phyloP scores from a whole-genome alignment of 1,284 basidiomycete genomes.

The Phylloboletellus chloephorus region DNA sequence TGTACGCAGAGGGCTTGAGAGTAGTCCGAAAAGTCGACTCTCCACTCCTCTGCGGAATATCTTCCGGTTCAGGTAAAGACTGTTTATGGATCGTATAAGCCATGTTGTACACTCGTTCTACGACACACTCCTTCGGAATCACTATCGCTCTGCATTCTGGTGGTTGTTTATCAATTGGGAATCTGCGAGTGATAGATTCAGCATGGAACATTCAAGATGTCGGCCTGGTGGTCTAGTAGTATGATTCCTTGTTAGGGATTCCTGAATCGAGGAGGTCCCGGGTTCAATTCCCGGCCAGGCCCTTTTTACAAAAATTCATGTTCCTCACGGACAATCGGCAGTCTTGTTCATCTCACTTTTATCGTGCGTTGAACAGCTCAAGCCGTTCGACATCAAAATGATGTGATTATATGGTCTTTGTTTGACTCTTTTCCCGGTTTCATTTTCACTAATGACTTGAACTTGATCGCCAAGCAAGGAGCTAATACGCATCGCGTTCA shows the following conservation, averaged over 20 bases:
- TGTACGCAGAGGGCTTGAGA: conserved; percentile 25
- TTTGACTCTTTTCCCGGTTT: too few species aligned
- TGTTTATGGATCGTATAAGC: not conserved
- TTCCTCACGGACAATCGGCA: too few species aligned
- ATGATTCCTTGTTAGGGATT: conserved; percentile 51
- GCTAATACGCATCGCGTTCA: not conserved
- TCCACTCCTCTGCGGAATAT: conserved; percentile 44
- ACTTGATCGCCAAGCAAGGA: not conserved
- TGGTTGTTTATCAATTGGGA: too few species aligned
- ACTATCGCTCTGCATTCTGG: not conserved
- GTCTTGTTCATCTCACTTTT: too few species aligned
- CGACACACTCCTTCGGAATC: conserved; percentile 13
- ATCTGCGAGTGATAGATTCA: not conserved
- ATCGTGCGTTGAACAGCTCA: not conserved
- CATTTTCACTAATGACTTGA: too few species aligned
- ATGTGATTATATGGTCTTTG: too few species aligned
- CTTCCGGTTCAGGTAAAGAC: conserved; percentile 41
- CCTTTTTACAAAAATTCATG: too few species aligned
- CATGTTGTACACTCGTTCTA: conserved; percentile 14
- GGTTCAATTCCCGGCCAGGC: conserved; percentile 83
- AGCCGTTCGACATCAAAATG: too few species aligned
- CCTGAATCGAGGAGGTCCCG: conserved; percentile 70
- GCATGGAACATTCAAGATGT: rapidly evolving
- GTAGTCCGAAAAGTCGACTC: conserved; percentile 38
- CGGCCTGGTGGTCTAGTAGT: conserved; percentile 54